Evolutionary conservation across 139 green algal species (phyloP), one percentile per base, ranked within the genome.

Genomic region (Gonium pectorale): DNA sequence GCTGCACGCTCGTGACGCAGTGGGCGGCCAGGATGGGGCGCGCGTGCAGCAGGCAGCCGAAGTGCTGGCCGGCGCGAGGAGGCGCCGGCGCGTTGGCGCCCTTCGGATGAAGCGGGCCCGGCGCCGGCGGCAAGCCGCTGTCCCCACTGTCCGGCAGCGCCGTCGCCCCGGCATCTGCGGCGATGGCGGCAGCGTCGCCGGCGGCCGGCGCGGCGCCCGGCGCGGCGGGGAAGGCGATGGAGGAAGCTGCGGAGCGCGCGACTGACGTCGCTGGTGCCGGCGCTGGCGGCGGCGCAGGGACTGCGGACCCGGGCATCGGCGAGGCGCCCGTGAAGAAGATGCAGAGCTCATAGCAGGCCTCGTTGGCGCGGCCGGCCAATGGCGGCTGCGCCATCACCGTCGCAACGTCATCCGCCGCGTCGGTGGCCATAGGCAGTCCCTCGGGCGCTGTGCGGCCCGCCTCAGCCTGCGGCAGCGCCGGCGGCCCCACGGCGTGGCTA

Each of bases 1-100:
- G 96, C 90, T 99, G 96, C 26, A 99, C 91, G 64, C 87, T 95
- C n/a, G 96, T 99, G 49, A 99, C 90, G 92, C 96, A 99, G 91
- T 99, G 96, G 11, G 96, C 96, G 11, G 96, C 96, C n/a, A 87
- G 89, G n/a, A 99, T 90, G 41, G 83, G 89, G 66, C 89, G 80
- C 33, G 93, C 90, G 7, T 75, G 51, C 67, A 96, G 67, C 35
- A 95, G 85, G 35, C 86, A 26, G 21, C 92, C 94, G 43, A 96
- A 93, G 41, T 37, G 68, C 27, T 43, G 70, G 4, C 87, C 66
- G 19, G 66, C 9, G 15, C n/a, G 60, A 29, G 27, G 52, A 43
- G 13, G 67, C 22, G 66, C 46, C n/a, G 9, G 60, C 43, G 33
- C n/a, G n/a, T n/a, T n/a, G n/a, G n/a, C n/a, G n/a, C n/a, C n/a